A percentile compares a stretch with the other conserved stretches of the same genome.
Evolutionary conservation across 352 stramenopile genomes (phyloP).

Genomic region (Phytophthora litchii): DNA sequence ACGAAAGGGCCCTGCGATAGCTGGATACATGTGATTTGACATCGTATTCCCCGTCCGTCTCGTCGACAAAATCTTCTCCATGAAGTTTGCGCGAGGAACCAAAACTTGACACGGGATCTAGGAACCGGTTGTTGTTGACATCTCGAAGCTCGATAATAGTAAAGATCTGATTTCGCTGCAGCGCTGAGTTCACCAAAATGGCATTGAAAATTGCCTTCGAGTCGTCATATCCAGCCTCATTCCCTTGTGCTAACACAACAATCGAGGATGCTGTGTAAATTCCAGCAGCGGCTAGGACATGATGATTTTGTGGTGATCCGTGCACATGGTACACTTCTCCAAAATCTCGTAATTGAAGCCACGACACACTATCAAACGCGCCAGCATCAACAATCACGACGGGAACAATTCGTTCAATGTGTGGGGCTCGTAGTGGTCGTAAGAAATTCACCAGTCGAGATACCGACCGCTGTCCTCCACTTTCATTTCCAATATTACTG

Average conservation of each 20-base stretch:
- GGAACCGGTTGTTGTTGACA: constrained; percentile 84
- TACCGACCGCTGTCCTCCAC: constrained; percentile 58
- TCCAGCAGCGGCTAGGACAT: constrained; percentile 67
- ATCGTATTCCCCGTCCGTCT: constrained; percentile 31
- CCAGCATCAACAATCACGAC: constrained; percentile 81
- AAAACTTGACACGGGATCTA: constrained; percentile 78
- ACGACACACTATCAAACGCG: constrained; percentile 68
- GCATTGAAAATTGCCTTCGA: constrained; percentile 89
- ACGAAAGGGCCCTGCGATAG: constrained; percentile 22
- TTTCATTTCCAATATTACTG: constrained; percentile 75
- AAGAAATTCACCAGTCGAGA: constrained; percentile 80
- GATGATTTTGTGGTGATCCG: constrained; percentile 75
- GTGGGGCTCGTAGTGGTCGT: constrained; percentile 67
- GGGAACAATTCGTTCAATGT: constrained; percentile 67
- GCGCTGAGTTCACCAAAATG: constrained; percentile 78
- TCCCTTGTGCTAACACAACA: constrained; percentile 81
- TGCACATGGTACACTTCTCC: constrained; percentile 82
- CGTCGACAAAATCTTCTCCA: constrained; percentile 21
- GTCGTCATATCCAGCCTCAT: constrained; percentile 74
- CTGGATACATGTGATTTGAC: constrained; percentile 31
- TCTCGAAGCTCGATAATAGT: constrained; percentile 88
- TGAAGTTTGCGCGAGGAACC: constrained; percentile 31
- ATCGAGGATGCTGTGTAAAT: constrained; percentile 86
- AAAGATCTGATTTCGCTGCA: constrained; percentile 73
- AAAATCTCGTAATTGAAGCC: constrained; percentile 71